Conservation (phyloP, 2,329 filamentous ascomycete species). For the Aspergillus fijiensis region DNA sequence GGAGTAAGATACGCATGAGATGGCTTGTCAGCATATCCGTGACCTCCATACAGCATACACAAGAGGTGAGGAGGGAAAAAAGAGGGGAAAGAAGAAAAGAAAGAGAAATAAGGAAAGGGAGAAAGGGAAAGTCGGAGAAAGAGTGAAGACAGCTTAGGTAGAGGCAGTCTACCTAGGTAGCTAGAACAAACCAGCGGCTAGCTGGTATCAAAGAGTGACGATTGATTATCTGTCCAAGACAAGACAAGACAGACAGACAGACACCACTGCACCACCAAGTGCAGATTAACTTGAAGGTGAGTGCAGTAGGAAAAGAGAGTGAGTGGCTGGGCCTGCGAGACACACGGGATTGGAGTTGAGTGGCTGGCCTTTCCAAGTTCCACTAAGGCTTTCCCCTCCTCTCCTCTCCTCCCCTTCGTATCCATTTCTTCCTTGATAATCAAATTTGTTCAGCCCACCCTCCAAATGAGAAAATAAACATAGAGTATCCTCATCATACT, state of each 20-base stretch:
- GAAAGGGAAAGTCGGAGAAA: neutral
- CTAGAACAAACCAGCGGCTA: neutral
- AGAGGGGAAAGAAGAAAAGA: neutral
- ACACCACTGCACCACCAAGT: neutral
- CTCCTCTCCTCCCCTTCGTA: neutral
- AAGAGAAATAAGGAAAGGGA: neutral
- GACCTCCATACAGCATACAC: neutral
- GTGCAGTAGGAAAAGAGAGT: neutral
- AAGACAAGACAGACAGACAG: neutral
- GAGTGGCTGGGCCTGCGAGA: neutral
- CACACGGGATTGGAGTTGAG: neutral
- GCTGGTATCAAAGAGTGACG: constrained; percentile 8
- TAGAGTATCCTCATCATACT: neutral
- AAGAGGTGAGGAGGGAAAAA: neutral
- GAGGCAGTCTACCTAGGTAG: neutral
- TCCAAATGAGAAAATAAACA: neutral
- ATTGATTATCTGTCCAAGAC: neutral
- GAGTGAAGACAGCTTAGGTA: neutral
- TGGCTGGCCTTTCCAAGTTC: neutral
- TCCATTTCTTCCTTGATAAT: neutral
- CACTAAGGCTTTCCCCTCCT: neutral
- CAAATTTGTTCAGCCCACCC: neutral
- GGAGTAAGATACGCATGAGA: neutral
- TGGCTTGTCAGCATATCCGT: constrained; percentile 1
- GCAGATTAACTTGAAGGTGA: neutral